A percentile compares a stretch with the other conserved stretches of the same genome.
phyloP scores from a whole-genome alignment of 371 early-diverging fungal species.

The Apophysomyces sp. region DNA sequence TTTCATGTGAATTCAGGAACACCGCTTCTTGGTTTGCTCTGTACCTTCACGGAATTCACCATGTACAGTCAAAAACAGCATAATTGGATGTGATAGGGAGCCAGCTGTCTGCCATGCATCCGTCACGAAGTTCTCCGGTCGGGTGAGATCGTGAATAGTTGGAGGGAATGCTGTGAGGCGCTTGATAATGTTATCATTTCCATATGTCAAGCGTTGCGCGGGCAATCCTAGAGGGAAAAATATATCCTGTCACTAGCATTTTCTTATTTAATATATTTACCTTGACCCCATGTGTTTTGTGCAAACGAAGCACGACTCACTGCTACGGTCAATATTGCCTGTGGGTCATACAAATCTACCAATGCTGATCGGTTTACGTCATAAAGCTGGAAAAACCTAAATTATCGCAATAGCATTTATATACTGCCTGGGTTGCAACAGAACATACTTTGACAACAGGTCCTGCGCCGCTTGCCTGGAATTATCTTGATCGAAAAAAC shows the following conservation, averaged over 20 bases:
- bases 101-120: conserved; percentile 58
- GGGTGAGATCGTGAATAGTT: conserved; percentile 45
- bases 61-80: conserved; percentile 47
- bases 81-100: conserved; percentile 26
- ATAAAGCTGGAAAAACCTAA: conserved; percentile 37
- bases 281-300: conserved; percentile 38
- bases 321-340: conserved; percentile 30
- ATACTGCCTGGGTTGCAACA: background rate
- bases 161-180: conserved; percentile 46
- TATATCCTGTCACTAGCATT: background rate
- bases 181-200: conserved; percentile 29
- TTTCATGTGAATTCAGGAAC: no score
- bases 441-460: conserved; percentile 32
- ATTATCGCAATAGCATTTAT: background rate
- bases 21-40: background rate
- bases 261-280: conserved; percentile 13
- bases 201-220: conserved; percentile 10
- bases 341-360: conserved; percentile 33
- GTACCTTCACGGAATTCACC: conserved; percentile 57
- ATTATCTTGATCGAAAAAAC: conserved; percentile 38
- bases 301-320: conserved; percentile 26
- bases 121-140: conserved; percentile 40
- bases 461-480: conserved; percentile 36
- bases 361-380: conserved; percentile 40
- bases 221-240: background rate